Evolutionary conservation across 2,329 filamentous ascomycete species (phyloP).

Genomic region (Clarireedia hainanense): DNA sequence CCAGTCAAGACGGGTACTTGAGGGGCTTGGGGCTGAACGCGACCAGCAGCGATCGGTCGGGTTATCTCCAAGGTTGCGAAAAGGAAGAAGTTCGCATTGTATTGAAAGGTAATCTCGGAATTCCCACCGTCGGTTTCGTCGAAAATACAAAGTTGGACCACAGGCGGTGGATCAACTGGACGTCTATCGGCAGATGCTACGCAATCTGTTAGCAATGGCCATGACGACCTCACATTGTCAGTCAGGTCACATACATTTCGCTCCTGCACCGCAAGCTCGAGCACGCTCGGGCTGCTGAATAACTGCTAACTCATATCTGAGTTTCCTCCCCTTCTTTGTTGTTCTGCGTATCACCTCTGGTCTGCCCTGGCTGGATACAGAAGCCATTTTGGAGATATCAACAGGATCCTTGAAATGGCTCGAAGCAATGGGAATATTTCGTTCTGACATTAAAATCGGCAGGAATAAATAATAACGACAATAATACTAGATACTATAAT

Average conservation of each 20-base stretch:
- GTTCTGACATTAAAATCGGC: constrained; percentile 2
- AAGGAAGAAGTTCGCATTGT: constrained; percentile 97
- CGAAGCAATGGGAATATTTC: constrained; percentile 9
- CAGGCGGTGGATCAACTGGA: constrained; percentile 56
- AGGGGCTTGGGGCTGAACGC: constrained; percentile 58
- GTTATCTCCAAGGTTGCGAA: constrained; percentile 87
- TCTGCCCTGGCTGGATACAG: not conserved
- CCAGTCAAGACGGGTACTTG: constrained; percentile 83
- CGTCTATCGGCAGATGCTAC: constrained; percentile 22
- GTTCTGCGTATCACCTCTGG: constrained; percentile 28
- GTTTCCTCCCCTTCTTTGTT: constrained; percentile 66
- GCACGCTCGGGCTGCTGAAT: constrained; percentile 93
- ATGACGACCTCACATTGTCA: not conserved
- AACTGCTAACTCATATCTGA: constrained; percentile 77
- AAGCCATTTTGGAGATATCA: constrained; percentile 8
- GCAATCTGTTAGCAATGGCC: not conserved
- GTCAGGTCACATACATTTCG: constrained; percentile 65
- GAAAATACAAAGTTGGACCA: constrained; percentile 82
- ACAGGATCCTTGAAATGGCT: constrained; percentile 3
- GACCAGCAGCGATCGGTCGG: constrained; percentile 73
- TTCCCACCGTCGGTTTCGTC: constrained; percentile 45
- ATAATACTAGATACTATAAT: not conserved
- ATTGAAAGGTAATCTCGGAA: constrained; percentile 64
- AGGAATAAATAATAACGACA: not conserved
- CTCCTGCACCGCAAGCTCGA: constrained; percentile 88